phyloP scores from a whole-genome alignment of 225 moss, liverwort and hornwort genomes.

The Takakia lepidozioides region DNA sequence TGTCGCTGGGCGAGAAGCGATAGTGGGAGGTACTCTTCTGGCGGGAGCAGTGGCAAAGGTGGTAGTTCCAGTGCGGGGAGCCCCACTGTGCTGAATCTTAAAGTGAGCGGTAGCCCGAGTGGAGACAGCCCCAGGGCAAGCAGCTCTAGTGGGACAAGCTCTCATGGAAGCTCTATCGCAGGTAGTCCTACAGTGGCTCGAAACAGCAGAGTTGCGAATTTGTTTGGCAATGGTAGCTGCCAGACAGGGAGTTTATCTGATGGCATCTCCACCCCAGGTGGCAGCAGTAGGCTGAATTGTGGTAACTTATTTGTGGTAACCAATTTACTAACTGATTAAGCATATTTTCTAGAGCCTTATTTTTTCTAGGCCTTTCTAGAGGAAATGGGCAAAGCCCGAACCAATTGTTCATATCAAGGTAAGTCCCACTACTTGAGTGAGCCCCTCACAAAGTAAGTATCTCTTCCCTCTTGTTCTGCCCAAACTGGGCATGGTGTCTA shows the following conservation, averaged over 20 bases:
- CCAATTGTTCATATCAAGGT: no score
- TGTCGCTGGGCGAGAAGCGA: constrained; percentile 46
- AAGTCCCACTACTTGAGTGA: no score
- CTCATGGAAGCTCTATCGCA: constrained; percentile 36
- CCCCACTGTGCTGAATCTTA: constrained; percentile 30
- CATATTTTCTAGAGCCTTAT: no score
- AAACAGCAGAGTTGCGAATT: constrained; percentile 26
- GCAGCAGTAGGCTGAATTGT: no score
- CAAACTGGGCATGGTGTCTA: no score
- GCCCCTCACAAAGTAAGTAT: no score
- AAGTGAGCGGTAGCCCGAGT: constrained; percentile 32
- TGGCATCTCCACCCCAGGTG: no score
- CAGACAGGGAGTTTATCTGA: constrained; percentile 78
- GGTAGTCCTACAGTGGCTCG: constrained; percentile 44
- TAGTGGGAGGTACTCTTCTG: constrained; percentile 42
- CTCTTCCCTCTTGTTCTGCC: no score
- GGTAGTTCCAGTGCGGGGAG: constrained; percentile 32
- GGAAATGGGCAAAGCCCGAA: no score
- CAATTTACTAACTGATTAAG: no score
- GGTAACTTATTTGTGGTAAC: no score
- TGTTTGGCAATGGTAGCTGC: constrained; percentile 56
- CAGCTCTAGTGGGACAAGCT: constrained; percentile 40
- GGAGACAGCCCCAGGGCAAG: constrained; percentile 41
- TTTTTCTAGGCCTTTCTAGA: no score
- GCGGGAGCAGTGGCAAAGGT: constrained; percentile 25